These are phyloP conservation scores for Lodderomyces elongisporus DNA, from an alignment of 1,139 yeast genomes.

Conservation along the genomic window DNA sequence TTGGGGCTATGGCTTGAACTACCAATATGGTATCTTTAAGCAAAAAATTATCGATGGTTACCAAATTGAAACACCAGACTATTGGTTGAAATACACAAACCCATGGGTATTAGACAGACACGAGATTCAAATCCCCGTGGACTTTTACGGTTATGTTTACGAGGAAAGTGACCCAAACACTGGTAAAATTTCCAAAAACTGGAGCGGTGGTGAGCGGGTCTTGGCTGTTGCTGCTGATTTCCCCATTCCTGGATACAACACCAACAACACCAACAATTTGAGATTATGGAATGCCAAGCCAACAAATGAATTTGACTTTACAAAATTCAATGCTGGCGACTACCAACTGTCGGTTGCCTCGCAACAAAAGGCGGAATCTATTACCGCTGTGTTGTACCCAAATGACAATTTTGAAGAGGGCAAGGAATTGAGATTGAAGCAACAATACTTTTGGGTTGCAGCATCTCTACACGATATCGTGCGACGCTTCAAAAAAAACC, in stretches of 20 bases:
- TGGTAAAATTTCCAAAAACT: constrained; percentile 50
- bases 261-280: constrained; percentile 80
- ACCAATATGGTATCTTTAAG: constrained; percentile 89
- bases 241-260: constrained; percentile 89
- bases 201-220: constrained; percentile 89
- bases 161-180: constrained; percentile 55
- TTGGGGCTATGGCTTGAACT: constrained; percentile 95
- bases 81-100: constrained; percentile 82
- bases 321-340: constrained; percentile 89
- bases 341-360: constrained; percentile 78
- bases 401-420: constrained; percentile 90
- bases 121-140: constrained; percentile 89
- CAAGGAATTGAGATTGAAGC: constrained; percentile 87
- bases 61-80: constrained; percentile 92
- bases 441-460: constrained; percentile 96
- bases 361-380: constrained; percentile 86
- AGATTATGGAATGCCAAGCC: constrained; percentile 91
- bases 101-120: constrained; percentile 91
- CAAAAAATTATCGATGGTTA: constrained; percentile 89
- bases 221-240: constrained; percentile 90
- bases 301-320: constrained; percentile 86
- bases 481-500: constrained; percentile 79
- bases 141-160: constrained; percentile 81
- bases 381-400: constrained; percentile 88
- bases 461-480: constrained; percentile 90